Percentiles rank a stretch among this genome's conserved stretches.
Evolutionary conservation across 331 rosid genomes (phyloP).

Genomic region (Stylosanthes scabra): DNA sequence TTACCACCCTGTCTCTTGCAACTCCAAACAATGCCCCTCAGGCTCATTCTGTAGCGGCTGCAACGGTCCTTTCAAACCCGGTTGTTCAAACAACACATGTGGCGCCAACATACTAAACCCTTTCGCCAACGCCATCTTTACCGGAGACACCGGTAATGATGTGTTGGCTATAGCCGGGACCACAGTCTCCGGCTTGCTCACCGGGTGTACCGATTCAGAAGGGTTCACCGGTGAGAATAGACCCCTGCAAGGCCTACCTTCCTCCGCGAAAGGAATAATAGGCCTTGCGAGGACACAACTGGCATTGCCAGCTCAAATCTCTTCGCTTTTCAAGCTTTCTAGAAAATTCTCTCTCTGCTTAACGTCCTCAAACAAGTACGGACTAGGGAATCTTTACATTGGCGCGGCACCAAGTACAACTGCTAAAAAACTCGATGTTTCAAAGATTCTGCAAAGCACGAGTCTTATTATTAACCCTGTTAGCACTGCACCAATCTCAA

Average conservation of each 20-base stretch:
- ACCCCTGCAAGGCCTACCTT: not conserved
- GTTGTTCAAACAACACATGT: conserved; percentile 32
- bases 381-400: conserved; percentile 25
- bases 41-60: not conserved
- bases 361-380: conserved; percentile 32
- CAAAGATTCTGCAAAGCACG: not conserved
- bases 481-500: conserved; percentile 21
- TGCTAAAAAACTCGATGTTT: not conserved
- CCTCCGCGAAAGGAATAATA: conserved; percentile 23
- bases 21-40: not conserved
- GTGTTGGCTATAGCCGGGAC: not conserved
- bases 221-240: not conserved
- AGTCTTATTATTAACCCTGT: conserved; percentile 32
- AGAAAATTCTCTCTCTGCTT: conserved; percentile 38
- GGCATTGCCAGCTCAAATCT: conserved; percentile 22
- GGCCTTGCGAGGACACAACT: conserved; percentile 38
- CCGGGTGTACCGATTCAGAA: not conserved
- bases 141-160: not conserved
- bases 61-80: not conserved
- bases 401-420: conserved; percentile 15
- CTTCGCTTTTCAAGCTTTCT: conserved; percentile 6
- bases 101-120: conserved; percentile 14
- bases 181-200: not conserved
- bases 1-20: conserved; percentile 18
- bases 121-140: not conserved